phyloP scores from a whole-genome alignment of 495 filamentous ascomycete genomes.

The Trichoderma gamsii region DNA sequence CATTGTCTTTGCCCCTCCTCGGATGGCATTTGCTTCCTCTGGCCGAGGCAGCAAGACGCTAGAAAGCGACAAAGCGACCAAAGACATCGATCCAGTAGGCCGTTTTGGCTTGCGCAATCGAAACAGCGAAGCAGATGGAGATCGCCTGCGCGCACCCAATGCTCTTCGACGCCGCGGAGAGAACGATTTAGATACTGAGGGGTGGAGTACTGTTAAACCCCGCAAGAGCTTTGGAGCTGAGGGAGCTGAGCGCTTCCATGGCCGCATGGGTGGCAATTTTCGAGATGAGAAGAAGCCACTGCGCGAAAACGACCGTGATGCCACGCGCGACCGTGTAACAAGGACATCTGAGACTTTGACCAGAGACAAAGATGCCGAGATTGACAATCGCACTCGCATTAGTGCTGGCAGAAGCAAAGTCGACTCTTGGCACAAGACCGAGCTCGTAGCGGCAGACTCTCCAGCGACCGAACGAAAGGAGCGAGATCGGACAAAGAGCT shows the following conservation, averaged over 20 bases:
- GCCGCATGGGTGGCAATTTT: conserved; percentile 46
- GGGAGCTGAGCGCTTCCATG: conserved; percentile 56
- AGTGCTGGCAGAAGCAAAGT: conserved; percentile 39
- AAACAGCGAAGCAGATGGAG: conserved; percentile 58
- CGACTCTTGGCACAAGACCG: conserved; percentile 39
- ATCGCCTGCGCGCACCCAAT: conserved; percentile 42
- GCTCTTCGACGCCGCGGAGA: conserved; percentile 39
- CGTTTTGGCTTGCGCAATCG: conserved; percentile 62
- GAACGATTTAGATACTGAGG: conserved; percentile 52
- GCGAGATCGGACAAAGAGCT: conserved; percentile 54
- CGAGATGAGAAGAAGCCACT: conserved; percentile 34
- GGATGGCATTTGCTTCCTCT: conserved; percentile 78
- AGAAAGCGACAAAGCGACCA: conserved; percentile 44
- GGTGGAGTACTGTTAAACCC: conserved; percentile 55
- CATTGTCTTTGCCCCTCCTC: conserved; percentile 83
- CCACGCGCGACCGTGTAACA: conserved; percentile 46
- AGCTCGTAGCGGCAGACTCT: conserved; percentile 27
- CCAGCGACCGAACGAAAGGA: conserved; percentile 42
- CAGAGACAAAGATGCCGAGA: conserved; percentile 46
- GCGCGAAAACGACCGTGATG: conserved; percentile 46
- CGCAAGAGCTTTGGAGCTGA: conserved; percentile 60
- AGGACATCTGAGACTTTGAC: conserved; percentile 44
- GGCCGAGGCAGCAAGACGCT: conserved; percentile 48
- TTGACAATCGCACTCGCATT: conserved; percentile 50
- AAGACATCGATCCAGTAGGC: conserved; percentile 49